Conservation (phyloP, 148 eudicot species). For the Rheum nobile region DNA sequence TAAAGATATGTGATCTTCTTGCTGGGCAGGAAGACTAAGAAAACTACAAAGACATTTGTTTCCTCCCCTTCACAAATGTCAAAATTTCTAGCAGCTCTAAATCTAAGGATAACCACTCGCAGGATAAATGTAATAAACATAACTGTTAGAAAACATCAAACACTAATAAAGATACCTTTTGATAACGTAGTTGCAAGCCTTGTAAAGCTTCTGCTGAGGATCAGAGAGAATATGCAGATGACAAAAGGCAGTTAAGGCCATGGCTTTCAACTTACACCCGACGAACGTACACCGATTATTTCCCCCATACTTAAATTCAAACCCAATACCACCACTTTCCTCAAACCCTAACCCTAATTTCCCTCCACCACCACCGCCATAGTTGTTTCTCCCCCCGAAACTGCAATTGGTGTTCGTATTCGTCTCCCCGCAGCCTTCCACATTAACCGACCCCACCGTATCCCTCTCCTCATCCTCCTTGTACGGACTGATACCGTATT, state of each 20-base stretch:
- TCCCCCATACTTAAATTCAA: slow-evolving; percentile 16
- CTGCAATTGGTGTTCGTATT: background rate
- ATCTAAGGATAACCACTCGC: too few relatives aligned
- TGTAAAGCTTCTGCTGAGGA: slow-evolving; percentile 42
- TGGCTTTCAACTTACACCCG: slow-evolving; percentile 42
- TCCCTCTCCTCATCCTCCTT: slow-evolving; percentile 9
- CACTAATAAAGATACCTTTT: slow-evolving; percentile 12
- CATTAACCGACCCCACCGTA: background rate
- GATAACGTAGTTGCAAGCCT: slow-evolving; percentile 38
- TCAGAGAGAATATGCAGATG: slow-evolving; percentile 44
- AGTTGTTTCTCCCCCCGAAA: background rate
- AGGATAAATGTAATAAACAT: background rate
- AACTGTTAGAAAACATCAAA: background rate
- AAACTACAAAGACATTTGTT: background rate
- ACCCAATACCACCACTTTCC: slow-evolving; percentile 6
- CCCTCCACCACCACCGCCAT: background rate
- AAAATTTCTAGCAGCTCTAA: background rate
- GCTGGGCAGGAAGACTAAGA: background rate
- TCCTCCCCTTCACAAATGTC: background rate
- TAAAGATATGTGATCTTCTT: background rate
- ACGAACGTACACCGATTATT: slow-evolving; percentile 24
- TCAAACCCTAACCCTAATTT: slow-evolving; percentile 35
- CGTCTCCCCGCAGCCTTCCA: slow-evolving; percentile 18
- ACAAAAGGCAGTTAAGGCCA: slow-evolving; percentile 48
- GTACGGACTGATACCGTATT: slow-evolving; percentile 31